Base-by-base conservation (phyloP, 257 asterid species). In the Nicotiana knightiana region DNA sequence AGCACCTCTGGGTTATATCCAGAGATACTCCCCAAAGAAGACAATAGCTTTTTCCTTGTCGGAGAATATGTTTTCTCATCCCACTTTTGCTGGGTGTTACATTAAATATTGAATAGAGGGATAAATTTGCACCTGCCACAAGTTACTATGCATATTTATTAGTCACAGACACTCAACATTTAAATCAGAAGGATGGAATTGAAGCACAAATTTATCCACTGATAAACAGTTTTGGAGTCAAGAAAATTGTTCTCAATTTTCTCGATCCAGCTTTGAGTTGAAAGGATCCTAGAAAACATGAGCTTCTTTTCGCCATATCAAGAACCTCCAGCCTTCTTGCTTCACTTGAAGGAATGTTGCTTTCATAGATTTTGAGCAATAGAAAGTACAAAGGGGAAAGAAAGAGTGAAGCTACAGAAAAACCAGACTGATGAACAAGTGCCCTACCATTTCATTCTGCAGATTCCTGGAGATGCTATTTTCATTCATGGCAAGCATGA, bases 361-460 rank as follows among this genome's bases (percentile, higher is more conserved):
- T 71, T 71, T 71, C 28, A 46, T 71, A 13, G 26, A 37, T 46
- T 48, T 48, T 26, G 16, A 15, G 63, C 62, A 26, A 51, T 48
- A 51, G 16, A 15, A 75, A 58, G 79, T 75, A 75, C 79, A 75
- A 26, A 75, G 63, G 62, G 39, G 79, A 26, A 73, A 48, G 15
- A 26, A 46, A 75, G 79, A 75, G 63, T 6, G 48, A 37, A 83
- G 82, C 83, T 86, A 58, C 77, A 35, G 80, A 77, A 84, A 67
- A 75, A 84, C 79, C 26, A 75, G 79, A 51, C 79, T 13, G 46
- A 51, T 75, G 79, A 73, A 68, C 58, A 26, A 66, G 83, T 48
- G 81, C 43, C 81, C 87, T 90, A 96, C 98, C 99, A 94, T 96
- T 94, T 96, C 99, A 87, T 93, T 94, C 91, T 94, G 98, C 86